A percentile compares a stretch with the other conserved stretches of the same genome.
Evolutionary conservation across 2,329 filamentous ascomycete species (phyloP).

Genomic region (Fusarium veterinarium): DNA sequence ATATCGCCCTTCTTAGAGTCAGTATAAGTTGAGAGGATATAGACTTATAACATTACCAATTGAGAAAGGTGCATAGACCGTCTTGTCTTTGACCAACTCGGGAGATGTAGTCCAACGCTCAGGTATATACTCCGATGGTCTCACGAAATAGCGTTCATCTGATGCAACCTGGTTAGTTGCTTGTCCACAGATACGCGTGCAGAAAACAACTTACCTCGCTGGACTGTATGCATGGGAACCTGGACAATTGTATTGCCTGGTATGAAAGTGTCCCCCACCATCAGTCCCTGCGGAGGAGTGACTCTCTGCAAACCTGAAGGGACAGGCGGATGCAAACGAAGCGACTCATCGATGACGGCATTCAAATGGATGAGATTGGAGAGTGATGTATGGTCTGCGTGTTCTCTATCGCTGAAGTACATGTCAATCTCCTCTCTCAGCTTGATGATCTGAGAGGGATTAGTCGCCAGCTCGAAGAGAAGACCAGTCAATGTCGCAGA

Average conservation of each 20-base stretch:
- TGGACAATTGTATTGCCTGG: constrained; percentile 32
- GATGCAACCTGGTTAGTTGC: neutral
- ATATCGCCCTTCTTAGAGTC: constrained; percentile 12
- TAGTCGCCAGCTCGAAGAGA: constrained; percentile 50
- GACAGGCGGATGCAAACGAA: constrained; percentile 53
- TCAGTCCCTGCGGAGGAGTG: constrained; percentile 53
- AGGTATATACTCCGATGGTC: constrained; percentile 50
- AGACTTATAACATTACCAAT: constrained; percentile 31
- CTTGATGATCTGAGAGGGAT: constrained; percentile 40
- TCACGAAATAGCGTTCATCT: constrained; percentile 45
- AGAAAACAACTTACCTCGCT: constrained; percentile 50
- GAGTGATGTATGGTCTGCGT: constrained; percentile 33
- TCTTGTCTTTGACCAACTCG: constrained; percentile 48
- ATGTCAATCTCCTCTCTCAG: constrained; percentile 53
- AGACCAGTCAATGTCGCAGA: constrained; percentile 48
- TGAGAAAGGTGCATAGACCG: constrained; percentile 49
- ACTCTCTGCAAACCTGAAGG: constrained; percentile 50
- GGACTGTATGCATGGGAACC: constrained; percentile 36
- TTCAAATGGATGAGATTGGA: constrained; percentile 47
- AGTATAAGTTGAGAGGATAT: neutral
- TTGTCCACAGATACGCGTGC: accelerated
- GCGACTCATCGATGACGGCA: constrained; percentile 54
- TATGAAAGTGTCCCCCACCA: constrained; percentile 30
- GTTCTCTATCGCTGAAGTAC: constrained; percentile 14
- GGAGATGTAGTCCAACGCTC: constrained; percentile 51